Percentiles rank a stretch among this genome's conserved stretches.
phyloP scores from a whole-genome alignment of 1,139 yeast genomes.

The Hyphopichia wangnamkhiaoensis region DNA sequence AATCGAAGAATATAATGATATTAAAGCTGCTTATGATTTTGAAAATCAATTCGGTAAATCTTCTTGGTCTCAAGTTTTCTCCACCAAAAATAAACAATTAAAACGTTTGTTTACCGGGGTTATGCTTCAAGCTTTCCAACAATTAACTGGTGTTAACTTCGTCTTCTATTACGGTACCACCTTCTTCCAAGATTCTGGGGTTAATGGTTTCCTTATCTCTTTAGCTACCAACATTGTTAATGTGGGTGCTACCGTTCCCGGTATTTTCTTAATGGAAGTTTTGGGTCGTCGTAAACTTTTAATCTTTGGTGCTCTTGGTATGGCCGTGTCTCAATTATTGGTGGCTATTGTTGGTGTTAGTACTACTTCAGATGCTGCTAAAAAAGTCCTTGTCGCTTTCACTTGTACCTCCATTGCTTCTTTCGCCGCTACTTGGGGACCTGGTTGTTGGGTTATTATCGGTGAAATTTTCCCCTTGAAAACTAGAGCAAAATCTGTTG shows the following conservation, averaged over 20 bases:
- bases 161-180: constrained; percentile 70
- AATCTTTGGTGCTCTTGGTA: constrained; percentile 58
- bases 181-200: constrained; percentile 57
- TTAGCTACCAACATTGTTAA: constrained; percentile 41
- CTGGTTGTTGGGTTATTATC: constrained; percentile 67
- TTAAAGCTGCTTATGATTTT: constrained; percentile 38
- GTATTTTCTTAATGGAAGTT: constrained; percentile 36
- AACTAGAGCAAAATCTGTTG: constrained; percentile 68
- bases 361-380: constrained; percentile 34
- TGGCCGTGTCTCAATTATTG: constrained; percentile 62
- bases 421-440: constrained; percentile 78
- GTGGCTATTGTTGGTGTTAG: constrained; percentile 67
- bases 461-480: constrained; percentile 69
- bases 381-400: constrained; percentile 63
- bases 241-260: constrained; percentile 39
- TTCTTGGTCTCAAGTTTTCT: constrained; percentile 36
- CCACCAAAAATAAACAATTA: constrained; percentile 33
- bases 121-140: constrained; percentile 54
- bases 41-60: constrained; percentile 32
- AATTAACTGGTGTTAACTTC: constrained; percentile 74
- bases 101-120: constrained; percentile 40
- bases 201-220: constrained; percentile 37
- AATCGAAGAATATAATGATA: constrained; percentile 39
- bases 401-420: constrained; percentile 66
- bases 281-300: constrained; percentile 41